Evolutionary conservation across 139 green algal species (phyloP).

Genomic region (Chlorella sorokiniana): DNA sequence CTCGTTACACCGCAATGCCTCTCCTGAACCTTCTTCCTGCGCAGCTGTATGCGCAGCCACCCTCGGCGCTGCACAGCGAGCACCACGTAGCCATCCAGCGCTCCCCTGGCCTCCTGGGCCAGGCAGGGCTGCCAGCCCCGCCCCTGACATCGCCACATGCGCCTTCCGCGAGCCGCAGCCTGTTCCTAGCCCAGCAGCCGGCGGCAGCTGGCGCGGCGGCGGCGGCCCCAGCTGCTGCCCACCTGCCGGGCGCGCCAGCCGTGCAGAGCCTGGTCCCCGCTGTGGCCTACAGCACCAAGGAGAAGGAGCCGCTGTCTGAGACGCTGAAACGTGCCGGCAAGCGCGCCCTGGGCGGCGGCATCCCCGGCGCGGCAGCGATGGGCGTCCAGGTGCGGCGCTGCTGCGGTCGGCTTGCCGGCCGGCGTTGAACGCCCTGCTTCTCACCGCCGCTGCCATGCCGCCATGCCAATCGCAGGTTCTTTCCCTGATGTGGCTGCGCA

Average conservation of each 20-base stretch:
- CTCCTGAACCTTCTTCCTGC: too few species aligned
- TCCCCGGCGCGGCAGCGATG: constrained; percentile 84
- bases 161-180: not conserved
- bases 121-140: not conserved
- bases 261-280: constrained; percentile 14
- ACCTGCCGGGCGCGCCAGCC: constrained; percentile 1
- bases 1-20: too few species aligned
- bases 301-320: constrained; percentile 55
- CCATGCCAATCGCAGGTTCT: constrained; percentile 54
- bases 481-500: constrained; percentile 90
- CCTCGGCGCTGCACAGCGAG: too few species aligned
- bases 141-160: not conserved
- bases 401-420: too few species aligned
- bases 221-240: not conserved
- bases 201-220: not conserved
- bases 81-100: not conserved
- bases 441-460: not conserved
- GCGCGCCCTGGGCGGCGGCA: constrained; percentile 78
- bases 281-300: constrained; percentile 35
- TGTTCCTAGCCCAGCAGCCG: not conserved
- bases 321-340: constrained; percentile 70
- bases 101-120: not conserved
- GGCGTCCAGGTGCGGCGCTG: constrained; percentile 61
- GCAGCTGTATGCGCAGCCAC: too few species aligned
- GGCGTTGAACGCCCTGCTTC: not conserved